A percentile compares a stretch with the other conserved stretches of the same genome.
Conservation (phyloP, 352 stramenopile species). For the Pythium chondricola region DNA sequence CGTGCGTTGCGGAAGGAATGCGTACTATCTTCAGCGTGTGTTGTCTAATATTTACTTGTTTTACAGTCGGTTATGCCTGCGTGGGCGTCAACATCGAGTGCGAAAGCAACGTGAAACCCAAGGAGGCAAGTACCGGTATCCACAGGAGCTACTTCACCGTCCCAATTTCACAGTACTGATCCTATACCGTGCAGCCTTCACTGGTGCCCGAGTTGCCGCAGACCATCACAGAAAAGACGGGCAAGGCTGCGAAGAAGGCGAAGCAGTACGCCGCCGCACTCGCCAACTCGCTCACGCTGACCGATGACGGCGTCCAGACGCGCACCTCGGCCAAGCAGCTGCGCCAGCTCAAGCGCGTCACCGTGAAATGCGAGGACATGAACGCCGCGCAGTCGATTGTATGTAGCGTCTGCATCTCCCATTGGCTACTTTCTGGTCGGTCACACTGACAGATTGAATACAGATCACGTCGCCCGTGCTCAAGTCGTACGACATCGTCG, state of each 20-base stretch:
- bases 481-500: constrained; percentile 76
- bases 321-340: constrained; percentile 25
- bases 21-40: no score
- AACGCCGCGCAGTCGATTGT: constrained; percentile 54
- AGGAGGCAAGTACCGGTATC: constrained; percentile 28
- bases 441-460: constrained; percentile 26
- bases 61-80: constrained; percentile 53
- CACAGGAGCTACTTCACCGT: no score
- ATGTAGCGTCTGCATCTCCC: constrained; percentile 2
- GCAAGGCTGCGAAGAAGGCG: constrained; percentile 53
- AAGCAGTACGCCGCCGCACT: constrained; percentile 49
- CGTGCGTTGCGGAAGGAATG: no score
- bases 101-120: constrained; percentile 44
- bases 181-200: constrained; percentile 8
- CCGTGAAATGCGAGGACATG: constrained; percentile 72
- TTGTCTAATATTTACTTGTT: neutral
- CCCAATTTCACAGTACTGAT: no score
- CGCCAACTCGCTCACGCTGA: constrained; percentile 37
- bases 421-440: neutral
- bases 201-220: constrained; percentile 27
- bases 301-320: constrained; percentile 8
- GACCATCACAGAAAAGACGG: constrained; percentile 25
- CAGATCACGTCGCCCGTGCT: constrained; percentile 37
- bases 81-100: constrained; percentile 62
- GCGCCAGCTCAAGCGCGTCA: constrained; percentile 65